phyloP scores from a whole-genome alignment of 768 basidiomycete species.

The Boletus vermiculosoides region DNA sequence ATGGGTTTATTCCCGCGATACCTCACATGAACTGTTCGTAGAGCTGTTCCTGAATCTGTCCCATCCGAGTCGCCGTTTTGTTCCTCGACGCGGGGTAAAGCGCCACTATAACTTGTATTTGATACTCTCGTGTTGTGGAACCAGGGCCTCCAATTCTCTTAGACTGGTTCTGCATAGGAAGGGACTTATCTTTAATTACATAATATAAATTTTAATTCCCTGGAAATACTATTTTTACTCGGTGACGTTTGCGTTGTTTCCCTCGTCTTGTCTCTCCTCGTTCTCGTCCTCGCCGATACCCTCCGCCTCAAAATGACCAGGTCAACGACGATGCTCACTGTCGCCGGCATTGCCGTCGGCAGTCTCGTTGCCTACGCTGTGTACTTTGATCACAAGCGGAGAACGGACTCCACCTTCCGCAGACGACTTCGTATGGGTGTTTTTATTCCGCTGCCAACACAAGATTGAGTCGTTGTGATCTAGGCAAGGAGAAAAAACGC shows the following conservation, averaged over 20 bases:
- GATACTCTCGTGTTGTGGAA: not conserved
- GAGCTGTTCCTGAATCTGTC: not conserved
- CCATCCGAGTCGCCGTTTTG: not conserved
- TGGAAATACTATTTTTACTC: conserved; percentile 7
- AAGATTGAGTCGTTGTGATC: conserved; percentile 5
- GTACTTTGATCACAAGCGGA: conserved; percentile 94
- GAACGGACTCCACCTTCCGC: conserved; percentile 85
- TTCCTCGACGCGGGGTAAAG: not conserved
- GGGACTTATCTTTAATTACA: conserved; percentile 18
- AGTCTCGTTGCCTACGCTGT: conserved; percentile 74
- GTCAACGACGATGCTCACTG: conserved; percentile 41
- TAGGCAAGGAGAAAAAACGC: conserved; percentile 93
- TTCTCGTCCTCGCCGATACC: not conserved
- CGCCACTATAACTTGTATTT: not conserved
- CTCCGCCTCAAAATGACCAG: conserved; percentile 22
- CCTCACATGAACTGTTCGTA: not conserved
- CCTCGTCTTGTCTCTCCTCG: conserved; percentile 16
- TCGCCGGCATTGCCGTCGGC: conserved; percentile 50
- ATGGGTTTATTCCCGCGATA: not conserved
- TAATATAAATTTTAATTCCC: conserved; percentile 22
- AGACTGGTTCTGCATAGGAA: not conserved
- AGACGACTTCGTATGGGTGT: conserved; percentile 74
- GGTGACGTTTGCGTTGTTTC: conserved; percentile 5
- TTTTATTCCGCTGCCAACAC: not conserved
- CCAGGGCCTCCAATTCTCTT: not conserved